A percentile compares a stretch with the other conserved stretches of the same genome.
phyloP scores from a whole-genome alignment of 108 stramenopile genomes.

The Nannochloropsis gaditana region DNA sequence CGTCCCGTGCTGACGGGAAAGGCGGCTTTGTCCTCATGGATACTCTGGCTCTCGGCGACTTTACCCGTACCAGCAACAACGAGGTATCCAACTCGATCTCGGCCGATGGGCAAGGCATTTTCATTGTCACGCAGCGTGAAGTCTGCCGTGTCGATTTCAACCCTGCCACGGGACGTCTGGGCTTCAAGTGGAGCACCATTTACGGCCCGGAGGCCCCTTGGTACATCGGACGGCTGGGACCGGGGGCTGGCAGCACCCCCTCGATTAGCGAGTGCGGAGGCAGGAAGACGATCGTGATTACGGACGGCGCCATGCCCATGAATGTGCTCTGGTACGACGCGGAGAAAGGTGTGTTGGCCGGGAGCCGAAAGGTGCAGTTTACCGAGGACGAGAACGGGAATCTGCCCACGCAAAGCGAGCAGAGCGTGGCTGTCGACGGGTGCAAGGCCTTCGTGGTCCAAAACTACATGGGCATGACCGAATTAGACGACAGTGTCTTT shows the following conservation, averaged over 20 bases:
- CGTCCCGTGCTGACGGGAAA: constrained; percentile 3
- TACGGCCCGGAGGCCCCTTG: background rate
- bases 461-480: constrained; percentile 1
- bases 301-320: background rate
- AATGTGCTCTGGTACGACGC: constrained; percentile 13
- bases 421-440: background rate
- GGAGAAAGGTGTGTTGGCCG: background rate
- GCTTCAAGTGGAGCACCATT: background rate
- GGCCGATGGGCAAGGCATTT: background rate
- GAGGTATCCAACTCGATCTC: constrained; percentile 9
- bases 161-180: background rate
- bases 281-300: background rate
- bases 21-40: background rate
- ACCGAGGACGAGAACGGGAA: constrained; percentile 16
- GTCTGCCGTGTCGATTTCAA: constrained; percentile 10
- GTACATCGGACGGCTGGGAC: background rate
- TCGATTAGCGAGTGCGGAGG: background rate
- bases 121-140: background rate
- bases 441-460: background rate
- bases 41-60: background rate
- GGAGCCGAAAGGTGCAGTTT: background rate
- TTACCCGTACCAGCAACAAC: constrained; percentile 1
- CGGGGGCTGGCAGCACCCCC: background rate
- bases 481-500: background rate
- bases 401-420: background rate